These are phyloP conservation scores for Celoporthe dispersa DNA, from an alignment of 2,329 filamentous ascomycete genomes.

Conservation along the genomic window DNA sequence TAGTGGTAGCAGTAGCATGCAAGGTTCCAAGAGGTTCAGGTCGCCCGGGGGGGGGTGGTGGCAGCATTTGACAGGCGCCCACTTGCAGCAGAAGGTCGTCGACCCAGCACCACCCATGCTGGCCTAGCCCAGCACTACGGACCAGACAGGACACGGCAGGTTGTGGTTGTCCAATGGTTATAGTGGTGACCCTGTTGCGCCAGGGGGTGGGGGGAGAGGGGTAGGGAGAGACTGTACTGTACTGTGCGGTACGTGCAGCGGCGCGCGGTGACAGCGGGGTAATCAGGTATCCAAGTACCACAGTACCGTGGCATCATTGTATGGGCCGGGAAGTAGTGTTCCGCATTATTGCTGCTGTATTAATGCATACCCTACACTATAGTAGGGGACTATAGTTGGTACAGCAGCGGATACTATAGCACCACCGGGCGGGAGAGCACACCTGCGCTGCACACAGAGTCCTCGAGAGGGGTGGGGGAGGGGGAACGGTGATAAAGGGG, in stretches of 20 bases:
- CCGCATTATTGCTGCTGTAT: neutral
- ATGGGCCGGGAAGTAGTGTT: neutral
- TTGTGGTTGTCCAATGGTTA: neutral
- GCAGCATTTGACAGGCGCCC: slow-evolving; percentile 30
- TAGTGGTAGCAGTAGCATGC: neutral
- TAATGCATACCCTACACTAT: slow-evolving; percentile 4
- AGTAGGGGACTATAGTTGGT: neutral
- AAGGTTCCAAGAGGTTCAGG: slow-evolving; percentile 9
- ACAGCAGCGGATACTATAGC: slow-evolving; percentile 1
- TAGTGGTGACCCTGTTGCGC: neutral
- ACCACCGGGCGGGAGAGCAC: neutral
- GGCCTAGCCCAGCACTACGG: slow-evolving; percentile 15
- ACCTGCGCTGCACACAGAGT: neutral
- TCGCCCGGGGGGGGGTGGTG: slow-evolving; percentile 5
- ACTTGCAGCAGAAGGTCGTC: neutral
- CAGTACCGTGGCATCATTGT: neutral
- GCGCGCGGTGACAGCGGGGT: neutral
- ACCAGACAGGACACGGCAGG: neutral
- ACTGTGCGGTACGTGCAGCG: slow-evolving; percentile 5
- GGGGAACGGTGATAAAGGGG: neutral
- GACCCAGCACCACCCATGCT: neutral
- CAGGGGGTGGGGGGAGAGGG: neutral
- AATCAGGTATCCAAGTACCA: slow-evolving; percentile 1
- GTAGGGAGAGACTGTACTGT: neutral
- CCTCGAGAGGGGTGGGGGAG: neutral